A percentile compares a stretch with the other conserved stretches of the same genome.
Conservation (phyloP, 2,329 filamentous ascomycete species). For the Aspergillaceae sp. region DNA sequence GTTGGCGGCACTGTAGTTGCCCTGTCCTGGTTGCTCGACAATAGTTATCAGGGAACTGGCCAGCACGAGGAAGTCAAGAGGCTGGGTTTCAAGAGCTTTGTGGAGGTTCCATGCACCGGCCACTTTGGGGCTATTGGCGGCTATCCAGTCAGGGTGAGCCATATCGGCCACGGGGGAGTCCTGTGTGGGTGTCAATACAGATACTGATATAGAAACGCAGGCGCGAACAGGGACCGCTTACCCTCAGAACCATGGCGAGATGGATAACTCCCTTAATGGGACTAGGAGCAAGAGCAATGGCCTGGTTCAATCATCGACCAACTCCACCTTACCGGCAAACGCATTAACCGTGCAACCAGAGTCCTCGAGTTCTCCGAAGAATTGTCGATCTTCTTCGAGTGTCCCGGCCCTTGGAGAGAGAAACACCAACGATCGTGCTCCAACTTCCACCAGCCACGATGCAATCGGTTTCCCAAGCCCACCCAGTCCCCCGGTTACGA, state of each 20-base stretch:
- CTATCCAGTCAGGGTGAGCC: not conserved
- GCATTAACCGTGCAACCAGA: not conserved
- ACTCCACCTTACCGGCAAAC: not conserved
- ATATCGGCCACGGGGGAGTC: not conserved
- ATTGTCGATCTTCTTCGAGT: not conserved
- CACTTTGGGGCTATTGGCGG: not conserved
- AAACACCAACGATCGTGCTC: not conserved
- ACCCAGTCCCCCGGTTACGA: not conserved
- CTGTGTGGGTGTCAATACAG: no score
- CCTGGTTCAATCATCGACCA: not conserved
- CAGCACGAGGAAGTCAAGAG: constrained; percentile 5
- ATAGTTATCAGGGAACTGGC: constrained; percentile 1
- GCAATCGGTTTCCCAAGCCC: not conserved
- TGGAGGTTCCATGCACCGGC: not conserved
- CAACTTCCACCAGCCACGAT: not conserved
- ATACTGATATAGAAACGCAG: no score
- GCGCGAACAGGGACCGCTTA: not conserved
- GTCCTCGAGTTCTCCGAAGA: not conserved
- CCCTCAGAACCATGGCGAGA: not conserved
- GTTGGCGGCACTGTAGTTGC: constrained; percentile 8
- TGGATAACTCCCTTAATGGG: not conserved
- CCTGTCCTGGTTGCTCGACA: constrained; percentile 2
- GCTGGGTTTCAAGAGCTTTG: not conserved
- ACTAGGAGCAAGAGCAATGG: not conserved
- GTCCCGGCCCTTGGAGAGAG: not conserved